These are phyloP conservation scores for Laguncularia racemosa DNA, from an alignment of 345 rosid species.

Conservation along the genomic window DNA sequence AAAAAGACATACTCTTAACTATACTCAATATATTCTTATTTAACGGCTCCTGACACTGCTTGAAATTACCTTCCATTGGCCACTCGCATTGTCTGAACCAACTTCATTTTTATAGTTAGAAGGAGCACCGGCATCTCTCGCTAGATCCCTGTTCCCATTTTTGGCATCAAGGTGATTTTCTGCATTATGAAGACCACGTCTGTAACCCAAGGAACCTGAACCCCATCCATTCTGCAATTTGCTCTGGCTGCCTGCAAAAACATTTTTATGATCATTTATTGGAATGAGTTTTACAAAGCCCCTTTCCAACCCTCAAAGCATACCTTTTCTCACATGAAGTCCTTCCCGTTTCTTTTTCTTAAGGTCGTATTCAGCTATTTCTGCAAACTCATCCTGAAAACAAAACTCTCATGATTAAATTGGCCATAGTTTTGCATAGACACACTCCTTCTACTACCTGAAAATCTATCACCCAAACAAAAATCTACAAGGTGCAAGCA, in stretches of 20 bases:
- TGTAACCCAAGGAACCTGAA: constrained; percentile 9
- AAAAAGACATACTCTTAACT: not conserved
- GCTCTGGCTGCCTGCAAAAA: constrained; percentile 36
- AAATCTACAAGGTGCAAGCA: not conserved
- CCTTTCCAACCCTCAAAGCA: not conserved
- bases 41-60: constrained; percentile 6
- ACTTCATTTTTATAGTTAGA: constrained; percentile 20
- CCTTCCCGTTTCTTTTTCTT: constrained; percentile 37
- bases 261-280: constrained; percentile 11
- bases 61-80: constrained; percentile 41
- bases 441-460: not conserved
- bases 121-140: constrained; percentile 10
- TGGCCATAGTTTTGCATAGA: not conserved
- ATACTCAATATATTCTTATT: not conserved
- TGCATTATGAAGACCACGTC: constrained; percentile 14
- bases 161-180: constrained; percentile 19
- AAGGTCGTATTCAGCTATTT: constrained; percentile 48
- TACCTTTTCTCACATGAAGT: constrained; percentile 33
- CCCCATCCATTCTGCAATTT: constrained; percentile 19
- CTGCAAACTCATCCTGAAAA: constrained; percentile 75
- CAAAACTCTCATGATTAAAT: constrained; percentile 1
- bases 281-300: not conserved
- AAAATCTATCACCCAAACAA: not conserved
- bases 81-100: constrained; percentile 26
- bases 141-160: constrained; percentile 16